Percentiles rank a stretch among this genome's conserved stretches.
Evolutionary conservation across 257 asterid species (phyloP).

Genomic region (Solanum paucissectum): DNA sequence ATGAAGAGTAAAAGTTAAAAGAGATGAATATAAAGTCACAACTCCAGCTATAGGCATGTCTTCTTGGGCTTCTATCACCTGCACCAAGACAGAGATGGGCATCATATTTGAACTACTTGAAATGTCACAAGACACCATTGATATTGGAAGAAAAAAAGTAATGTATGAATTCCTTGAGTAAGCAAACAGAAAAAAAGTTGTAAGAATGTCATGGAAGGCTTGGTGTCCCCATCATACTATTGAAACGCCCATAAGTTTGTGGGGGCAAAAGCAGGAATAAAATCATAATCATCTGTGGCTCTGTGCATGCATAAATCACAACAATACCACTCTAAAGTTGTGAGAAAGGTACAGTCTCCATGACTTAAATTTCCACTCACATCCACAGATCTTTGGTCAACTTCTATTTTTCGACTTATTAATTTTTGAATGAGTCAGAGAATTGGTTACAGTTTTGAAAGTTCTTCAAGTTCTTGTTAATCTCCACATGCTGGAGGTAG

Average conservation of each 20-base stretch:
- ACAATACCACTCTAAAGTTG: not conserved
- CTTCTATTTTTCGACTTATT: not conserved
- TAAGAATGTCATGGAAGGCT: not conserved
- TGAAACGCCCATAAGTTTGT: not conserved
- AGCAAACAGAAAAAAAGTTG: not conserved
- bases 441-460: not conserved
- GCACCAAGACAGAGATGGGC: conserved; percentile 22
- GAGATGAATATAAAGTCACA: conserved; percentile 85
- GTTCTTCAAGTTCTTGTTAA: not conserved
- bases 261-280: not conserved
- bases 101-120: not conserved
- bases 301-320: not conserved
- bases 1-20: conserved; percentile 87
- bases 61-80: conserved; percentile 98
- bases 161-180: not conserved
- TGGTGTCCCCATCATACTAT: not conserved
- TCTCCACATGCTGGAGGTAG: not conserved
- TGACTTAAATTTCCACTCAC: not conserved
- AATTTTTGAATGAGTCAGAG: not conserved
- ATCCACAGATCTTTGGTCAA: not conserved
- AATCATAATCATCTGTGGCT: not conserved
- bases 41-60: conserved; percentile 78
- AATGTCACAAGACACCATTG: not conserved
- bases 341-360: not conserved
- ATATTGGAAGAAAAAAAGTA: not conserved